Evolutionary conservation across 768 basidiomycete genomes (phyloP).

Genomic region (Rhodotorula kratochvilovae): DNA sequence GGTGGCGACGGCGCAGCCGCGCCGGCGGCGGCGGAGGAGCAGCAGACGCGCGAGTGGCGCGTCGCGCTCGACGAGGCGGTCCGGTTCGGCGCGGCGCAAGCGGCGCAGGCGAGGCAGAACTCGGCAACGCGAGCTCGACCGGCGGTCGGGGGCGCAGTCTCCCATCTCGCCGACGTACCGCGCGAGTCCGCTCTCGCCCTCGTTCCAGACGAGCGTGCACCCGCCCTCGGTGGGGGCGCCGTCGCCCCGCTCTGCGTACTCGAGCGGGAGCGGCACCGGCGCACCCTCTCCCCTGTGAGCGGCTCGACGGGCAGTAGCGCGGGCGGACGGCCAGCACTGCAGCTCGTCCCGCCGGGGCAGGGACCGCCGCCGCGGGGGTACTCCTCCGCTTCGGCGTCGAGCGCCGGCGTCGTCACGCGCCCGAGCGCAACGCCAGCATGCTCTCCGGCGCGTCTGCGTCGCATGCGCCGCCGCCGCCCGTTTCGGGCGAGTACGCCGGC

Average conservation of each 20-base stretch:
- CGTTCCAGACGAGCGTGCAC: neutral
- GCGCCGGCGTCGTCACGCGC: neutral
- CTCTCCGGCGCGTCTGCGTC: neutral
- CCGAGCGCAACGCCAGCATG: slow-evolving; percentile 30
- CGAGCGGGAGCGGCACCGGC: neutral
- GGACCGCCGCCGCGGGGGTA: neutral
- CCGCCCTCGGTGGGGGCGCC: neutral
- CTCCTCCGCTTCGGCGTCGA: neutral
- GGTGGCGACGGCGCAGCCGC: slow-evolving; percentile 37
- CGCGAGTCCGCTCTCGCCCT: neutral
- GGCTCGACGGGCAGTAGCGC: neutral
- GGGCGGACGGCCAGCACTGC: neutral
- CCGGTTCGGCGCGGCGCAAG: slow-evolving; percentile 69
- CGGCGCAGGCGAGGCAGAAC: neutral
- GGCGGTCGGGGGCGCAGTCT: neutral
- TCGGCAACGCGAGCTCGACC: slow-evolving; percentile 1
- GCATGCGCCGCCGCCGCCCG: neutral
- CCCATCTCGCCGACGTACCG: slow-evolving; percentile 16
- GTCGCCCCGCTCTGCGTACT: neutral
- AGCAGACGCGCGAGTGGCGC: slow-evolving; percentile 60
- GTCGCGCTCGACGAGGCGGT: slow-evolving; percentile 76
- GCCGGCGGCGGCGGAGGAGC: too few relatives aligned
- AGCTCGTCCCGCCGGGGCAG: neutral
- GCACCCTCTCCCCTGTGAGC: neutral
- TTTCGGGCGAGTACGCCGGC: neutral